Evolutionary conservation across 75 land plant genomes (phyloP), one percentile per base, ranked within the genome.

Genomic region (Adiantum capillusveneris): DNA sequence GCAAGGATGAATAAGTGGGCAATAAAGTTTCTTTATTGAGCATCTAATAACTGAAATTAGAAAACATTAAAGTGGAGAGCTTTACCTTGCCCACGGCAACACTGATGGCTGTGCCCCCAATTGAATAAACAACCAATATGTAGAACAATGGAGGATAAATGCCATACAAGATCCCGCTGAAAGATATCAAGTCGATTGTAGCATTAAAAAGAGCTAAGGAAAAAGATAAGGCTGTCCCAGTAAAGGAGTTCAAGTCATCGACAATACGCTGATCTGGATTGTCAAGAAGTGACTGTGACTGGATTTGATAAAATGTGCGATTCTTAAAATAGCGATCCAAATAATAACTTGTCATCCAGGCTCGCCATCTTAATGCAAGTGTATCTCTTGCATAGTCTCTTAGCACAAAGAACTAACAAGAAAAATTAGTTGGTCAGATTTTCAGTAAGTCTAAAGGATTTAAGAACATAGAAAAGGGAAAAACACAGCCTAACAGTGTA

Each of bases 211-310:
- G 63, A 21, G 83, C 83, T 74, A 94, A 66, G 46, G 93, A 76
- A 72, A 94, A 94, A 24, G 84, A 58, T 21, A 94, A 79, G 26
- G 98, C 85, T 29, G 90, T 94, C 64, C 83, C 90, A 41, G 98
- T 89, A 62, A 94, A 94, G 16, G 96, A 65, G 60, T 86, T 89
- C 28, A 94, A 44, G 58, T 93, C 98, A 75, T 94, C 98, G 31
- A 94, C 98, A 61, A 94, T 86, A 29, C 98, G 80, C 58, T 94
- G 98, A 72, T 94, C 98, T 54, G 98, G 98, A 71, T 93, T 93
- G 59, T 94, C 98, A 66, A 94, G 78, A 9, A 89, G 68, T 45
- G 98, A 83, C 50, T 89, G 96, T 18, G 98, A 89, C 34, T 94
- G 98, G 43, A 94, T 94, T 50, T 81, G 83, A 64, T 94, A 94